A percentile compares a stretch with the other conserved stretches of the same genome.
phyloP scores from a whole-genome alignment of 2,329 filamentous ascomycete genomes.

The Epichloe sp. region DNA sequence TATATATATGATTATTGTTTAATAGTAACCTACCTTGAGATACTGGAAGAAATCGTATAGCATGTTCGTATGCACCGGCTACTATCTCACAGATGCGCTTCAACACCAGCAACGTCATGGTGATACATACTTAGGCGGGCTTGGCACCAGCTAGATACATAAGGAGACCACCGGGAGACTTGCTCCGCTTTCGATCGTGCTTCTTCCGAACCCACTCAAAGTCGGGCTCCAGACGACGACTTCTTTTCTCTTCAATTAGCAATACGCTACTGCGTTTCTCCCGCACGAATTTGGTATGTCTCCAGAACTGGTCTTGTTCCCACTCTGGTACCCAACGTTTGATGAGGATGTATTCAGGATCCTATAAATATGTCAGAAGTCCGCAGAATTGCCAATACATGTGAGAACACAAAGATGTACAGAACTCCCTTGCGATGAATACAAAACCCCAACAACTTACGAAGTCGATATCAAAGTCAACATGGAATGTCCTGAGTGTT shows the following conservation, averaged over 20 bases:
- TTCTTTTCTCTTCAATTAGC: constrained; percentile 33
- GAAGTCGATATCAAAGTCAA: constrained; percentile 44
- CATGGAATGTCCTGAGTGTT: constrained; percentile 40
- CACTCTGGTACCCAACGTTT: constrained; percentile 60
- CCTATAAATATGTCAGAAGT: constrained; percentile 22
- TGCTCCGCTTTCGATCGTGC: constrained; percentile 38
- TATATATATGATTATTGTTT: too few relatives aligned
- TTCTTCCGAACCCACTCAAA: constrained; percentile 48
- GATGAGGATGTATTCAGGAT: constrained; percentile 59
- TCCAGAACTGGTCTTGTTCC: constrained; percentile 60
- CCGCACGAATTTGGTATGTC: constrained; percentile 54
- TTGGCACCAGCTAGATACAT: constrained; percentile 42
- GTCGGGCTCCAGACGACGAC: constrained; percentile 30
- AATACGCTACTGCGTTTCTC: constrained; percentile 36
- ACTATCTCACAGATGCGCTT: too few relatives aligned
- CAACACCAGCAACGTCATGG: too few relatives aligned
- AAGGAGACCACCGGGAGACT: constrained; percentile 37
- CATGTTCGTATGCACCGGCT: too few relatives aligned
- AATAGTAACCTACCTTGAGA: too few relatives aligned
- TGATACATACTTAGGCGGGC: background rate
- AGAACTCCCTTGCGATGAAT: too few relatives aligned
- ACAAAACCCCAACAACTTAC: constrained; percentile 24
- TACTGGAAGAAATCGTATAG: too few relatives aligned
- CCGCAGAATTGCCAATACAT: background rate
- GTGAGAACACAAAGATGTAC: too few relatives aligned